Percentiles rank a stretch among this genome's conserved stretches.
Conservation (phyloP, 768 basidiomycete genomes). For the Pleurotus ostreatus region DNA sequence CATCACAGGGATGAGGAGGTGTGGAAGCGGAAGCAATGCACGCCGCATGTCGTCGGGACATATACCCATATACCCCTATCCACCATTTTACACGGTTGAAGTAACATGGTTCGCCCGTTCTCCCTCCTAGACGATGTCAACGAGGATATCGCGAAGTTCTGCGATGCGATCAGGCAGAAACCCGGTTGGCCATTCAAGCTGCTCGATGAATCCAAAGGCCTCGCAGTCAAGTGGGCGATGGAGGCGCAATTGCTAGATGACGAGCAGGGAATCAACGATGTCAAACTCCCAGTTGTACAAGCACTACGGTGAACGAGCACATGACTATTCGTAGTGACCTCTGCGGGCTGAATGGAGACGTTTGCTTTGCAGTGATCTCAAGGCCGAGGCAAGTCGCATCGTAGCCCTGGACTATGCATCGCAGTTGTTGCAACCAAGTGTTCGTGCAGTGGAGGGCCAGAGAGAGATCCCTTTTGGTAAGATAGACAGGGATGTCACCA, state of each 20-base stretch:
- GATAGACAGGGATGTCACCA: not conserved
- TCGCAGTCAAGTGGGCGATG: conserved; percentile 5
- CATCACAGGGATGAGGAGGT: too few relatives aligned
- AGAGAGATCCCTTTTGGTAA: not conserved
- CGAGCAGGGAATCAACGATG: not conserved
- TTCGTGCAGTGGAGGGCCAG: not conserved
- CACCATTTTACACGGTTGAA: too few relatives aligned
- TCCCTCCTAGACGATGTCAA: too few relatives aligned
- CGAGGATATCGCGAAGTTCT: not conserved
- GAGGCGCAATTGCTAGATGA: conserved; percentile 1
- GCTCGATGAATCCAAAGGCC: not conserved
- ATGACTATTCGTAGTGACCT: not conserved
- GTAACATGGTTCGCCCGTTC: too few relatives aligned
- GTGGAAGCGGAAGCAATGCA: too few relatives aligned
- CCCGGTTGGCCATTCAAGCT: conserved; percentile 6
- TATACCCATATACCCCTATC: too few relatives aligned
- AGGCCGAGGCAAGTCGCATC: conserved; percentile 5
- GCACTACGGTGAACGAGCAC: not conserved
- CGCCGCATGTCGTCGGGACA: too few relatives aligned
- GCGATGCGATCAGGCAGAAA: conserved; percentile 5
- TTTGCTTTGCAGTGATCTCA: conserved; percentile 1
- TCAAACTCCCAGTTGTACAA: not conserved
- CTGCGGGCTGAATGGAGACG: not conserved
- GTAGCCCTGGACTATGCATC: not conserved
- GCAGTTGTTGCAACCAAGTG: not conserved